Conservation (phyloP, 73 alveolate genomes). For the Paramecium primaurelia region DNA sequence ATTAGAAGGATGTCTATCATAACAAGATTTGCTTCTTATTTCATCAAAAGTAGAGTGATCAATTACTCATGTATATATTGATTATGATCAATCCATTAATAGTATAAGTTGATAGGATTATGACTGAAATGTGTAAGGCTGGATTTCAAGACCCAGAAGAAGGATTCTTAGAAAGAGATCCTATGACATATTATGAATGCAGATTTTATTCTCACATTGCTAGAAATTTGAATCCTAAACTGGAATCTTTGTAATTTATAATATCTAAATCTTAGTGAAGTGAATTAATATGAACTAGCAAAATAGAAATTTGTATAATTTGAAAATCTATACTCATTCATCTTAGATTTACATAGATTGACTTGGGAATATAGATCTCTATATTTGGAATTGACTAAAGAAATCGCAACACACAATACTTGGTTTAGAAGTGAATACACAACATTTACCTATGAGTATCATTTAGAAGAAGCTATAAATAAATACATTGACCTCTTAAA, state of each 20-base stretch:
- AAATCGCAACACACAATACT: neutral
- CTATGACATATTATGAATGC: neutral
- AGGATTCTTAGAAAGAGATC: constrained; percentile 11
- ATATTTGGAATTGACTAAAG: neutral
- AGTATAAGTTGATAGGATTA: constrained; percentile 13
- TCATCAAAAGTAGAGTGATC: constrained; percentile 21
- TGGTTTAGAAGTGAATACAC: constrained; percentile 36
- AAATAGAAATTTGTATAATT: neutral
- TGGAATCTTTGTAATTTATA: neutral
- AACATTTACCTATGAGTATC: neutral
- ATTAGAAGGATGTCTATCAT: neutral
- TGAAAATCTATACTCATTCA: neutral
- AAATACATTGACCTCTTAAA: constrained; percentile 7
- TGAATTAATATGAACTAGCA: neutral
- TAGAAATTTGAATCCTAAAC: neutral
- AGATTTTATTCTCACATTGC: neutral
- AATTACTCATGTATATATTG: neutral
- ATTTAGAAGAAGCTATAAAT: neutral
- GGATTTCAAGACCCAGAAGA: constrained; percentile 37
- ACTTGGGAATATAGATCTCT: constrained; percentile 11
- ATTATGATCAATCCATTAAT: neutral
- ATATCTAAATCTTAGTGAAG: neutral
- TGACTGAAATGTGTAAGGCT: constrained; percentile 42
- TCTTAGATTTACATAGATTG: neutral
- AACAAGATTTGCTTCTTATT: neutral